Base-by-base conservation (phyloP, 2,329 filamentous ascomycete species). In the Cladosporium oxysporum region DNA sequence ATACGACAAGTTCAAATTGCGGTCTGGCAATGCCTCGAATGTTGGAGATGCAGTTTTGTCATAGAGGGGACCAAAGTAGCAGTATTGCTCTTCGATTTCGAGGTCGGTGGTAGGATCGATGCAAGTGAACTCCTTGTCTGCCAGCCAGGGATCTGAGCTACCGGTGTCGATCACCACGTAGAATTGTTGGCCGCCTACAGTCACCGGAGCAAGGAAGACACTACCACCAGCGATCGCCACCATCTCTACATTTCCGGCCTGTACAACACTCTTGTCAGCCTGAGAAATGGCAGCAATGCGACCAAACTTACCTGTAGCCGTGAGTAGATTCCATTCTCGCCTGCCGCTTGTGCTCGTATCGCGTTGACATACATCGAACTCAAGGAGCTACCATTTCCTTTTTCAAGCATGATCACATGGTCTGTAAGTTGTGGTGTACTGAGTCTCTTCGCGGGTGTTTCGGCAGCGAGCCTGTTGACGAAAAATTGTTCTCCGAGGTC, bases 81-180 rank as follows among this genome's bases (percentile, higher is more conserved):
- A 77, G 37, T 71, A n/a, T 18, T 64, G 60, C 55, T 75, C 68
- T 5, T 70, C 65, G 21, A 66, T 58, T 7, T 52, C 41, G 21
- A 65, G 23, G 31, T 69, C 37, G 61, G 67, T 60, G 59, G 65
- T 31, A 33, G 70, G 37, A 49, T 73, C 69, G 59, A 67, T 65
- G 67, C 74, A 75, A 44, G 66, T 33, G 58, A 73, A 76, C 49
- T 75, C 74, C 0, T 60, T 67, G 31, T 74, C 66, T 4, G 78
- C 74, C 1, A 83, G 70, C 79, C 82, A 84, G 1, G 81, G 82
- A 64, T 84, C 83, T 60, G 78, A 79, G 64, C 79, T 82, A 12
- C 82, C 83, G 2, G 81, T 83, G 66, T 84, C 82, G 58, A 84
- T 73, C 12, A 81, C 75, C 2, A 78, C 70, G 1, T 76, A 65